Evolutionary conservation across 495 filamentous ascomycete species (phyloP), one percentile per base, ranked within the genome.

Genomic region (Tuber brumale): DNA sequence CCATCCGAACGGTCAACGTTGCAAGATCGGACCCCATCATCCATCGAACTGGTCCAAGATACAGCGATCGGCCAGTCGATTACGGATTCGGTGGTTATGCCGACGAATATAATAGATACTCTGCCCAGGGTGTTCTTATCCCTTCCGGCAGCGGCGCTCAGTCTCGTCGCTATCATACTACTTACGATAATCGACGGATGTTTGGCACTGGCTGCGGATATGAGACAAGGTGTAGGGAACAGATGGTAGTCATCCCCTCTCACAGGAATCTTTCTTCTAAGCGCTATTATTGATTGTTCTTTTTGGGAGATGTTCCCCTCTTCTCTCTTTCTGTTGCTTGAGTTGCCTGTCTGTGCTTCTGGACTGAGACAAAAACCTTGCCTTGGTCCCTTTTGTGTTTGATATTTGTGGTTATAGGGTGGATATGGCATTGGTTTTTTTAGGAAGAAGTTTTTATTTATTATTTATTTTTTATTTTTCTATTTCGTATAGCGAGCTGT

Each of bases 331-430:
- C 27, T 12, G 8, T 61, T 31, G n/a, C 57, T 61, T 31, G 27
- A n/a, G n/a, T n/a, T n/a, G n/a, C n/a, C 14, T 27, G 7, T 2
- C 10, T 27, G 23, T 57, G 51, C 51, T 57, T 27, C 51, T 57
- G 9, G 12, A 5, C 57, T 12, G 16, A 61, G 1, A 61, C 10
- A 31, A 2, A 27, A 16, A 61, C n/a, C 4, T 66, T 35, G 18
- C 27, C 27, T 0, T 3, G 12, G 27, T 35, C 35, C 27, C n/a
- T 66, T 66, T 35, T 66, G 27, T 66, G 12, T 66, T 66, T 66
- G 10, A 66, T 35, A 66, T 66, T 57, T 66, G 57, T 66, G 57
- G 57, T 66, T 66, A 66, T 66, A 66, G 57, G 57, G 57, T 35
- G 57, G 27, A 35, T 66, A 66, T 35, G 57, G 57, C 16, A 66